Base-by-base conservation (phyloP, 1,284 basidiomycete genomes). In the Moniliophthora roreri region DNA sequence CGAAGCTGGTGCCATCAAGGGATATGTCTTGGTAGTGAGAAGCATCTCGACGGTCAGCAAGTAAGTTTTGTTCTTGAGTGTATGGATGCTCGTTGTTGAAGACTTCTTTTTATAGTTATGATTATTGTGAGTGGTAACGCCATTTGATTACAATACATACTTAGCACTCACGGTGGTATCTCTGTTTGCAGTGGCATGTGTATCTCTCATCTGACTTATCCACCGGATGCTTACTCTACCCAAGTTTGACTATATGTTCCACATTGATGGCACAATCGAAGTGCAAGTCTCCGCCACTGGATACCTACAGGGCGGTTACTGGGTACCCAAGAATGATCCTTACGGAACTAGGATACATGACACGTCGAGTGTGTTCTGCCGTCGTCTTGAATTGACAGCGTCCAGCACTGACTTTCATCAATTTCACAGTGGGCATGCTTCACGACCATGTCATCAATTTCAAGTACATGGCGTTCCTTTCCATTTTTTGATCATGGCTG, bases 391-490 rank as follows among this genome's bases (percentile, higher is more conserved):
- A 28, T 7, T 15, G 21, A 15, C 9, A 20, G 21, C 48, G 26
- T 38, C 72, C 68, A 4, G n/a, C n/a, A n/a, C n/a, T n/a, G 9
- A 40, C 11, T 23, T 28, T 10, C 8, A 2, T 24, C 5, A 50
- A 4, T n/a, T 47, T 41, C 21, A 2, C 54, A 81, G 80, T 85
- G 80, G 85, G 85, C 11, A 83, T 77, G 32, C 64, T 87, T n/a
- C 85, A 87, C 58, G 84, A 87, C 62, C 85, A 87, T 60, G 79
- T 87, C 37, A 80, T 87, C 63, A 85, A 82, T 65, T 86, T 77
- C 69, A 82, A 82, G 74, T 38, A 7, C n/a, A 56, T 48, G 6
- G 35, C 26, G 35, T 23, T n/a, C 40, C 23, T 28, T 46, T 39
- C 23, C 23, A 48, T 32, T 2, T 34, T 26, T 24, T 32, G 24